A percentile compares a stretch with the other conserved stretches of the same genome.
phyloP scores from a whole-genome alignment of 2,329 filamentous ascomycete genomes.

The Colletotrichum sidae region DNA sequence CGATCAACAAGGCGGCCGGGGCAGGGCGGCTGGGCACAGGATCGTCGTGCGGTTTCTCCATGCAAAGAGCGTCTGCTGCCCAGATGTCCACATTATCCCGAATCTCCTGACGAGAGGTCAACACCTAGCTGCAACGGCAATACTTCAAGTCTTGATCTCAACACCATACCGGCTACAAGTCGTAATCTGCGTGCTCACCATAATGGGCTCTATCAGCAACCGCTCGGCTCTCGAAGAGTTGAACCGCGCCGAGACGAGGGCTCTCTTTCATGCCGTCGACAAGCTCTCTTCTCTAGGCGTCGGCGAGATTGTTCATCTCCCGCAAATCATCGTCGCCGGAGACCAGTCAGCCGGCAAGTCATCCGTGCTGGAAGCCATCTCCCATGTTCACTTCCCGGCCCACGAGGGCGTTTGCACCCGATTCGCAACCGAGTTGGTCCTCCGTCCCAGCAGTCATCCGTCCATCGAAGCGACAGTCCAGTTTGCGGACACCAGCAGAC shows the following conservation, averaged over 20 bases:
- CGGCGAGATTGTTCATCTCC: constrained; percentile 58
- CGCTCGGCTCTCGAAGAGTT: constrained; percentile 54
- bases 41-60: too few species aligned
- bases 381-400: constrained; percentile 68
- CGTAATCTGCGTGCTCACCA: too few species aligned
- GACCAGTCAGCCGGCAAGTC: constrained; percentile 72
- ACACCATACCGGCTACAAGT: too few species aligned
- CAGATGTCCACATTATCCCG: too few species aligned
- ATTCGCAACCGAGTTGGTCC: constrained; percentile 70
- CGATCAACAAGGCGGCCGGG: too few species aligned
- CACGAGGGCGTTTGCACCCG: constrained; percentile 68
- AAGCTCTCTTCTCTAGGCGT: constrained; percentile 62
- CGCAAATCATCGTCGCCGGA: constrained; percentile 69
- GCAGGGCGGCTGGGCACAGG: too few species aligned
- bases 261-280: constrained; percentile 65
- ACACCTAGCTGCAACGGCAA: too few species aligned
- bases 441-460: constrained; percentile 53
- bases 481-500: constrained; percentile 43
- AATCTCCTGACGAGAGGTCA: too few species aligned
- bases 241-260: constrained; percentile 55
- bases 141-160: too few species aligned
- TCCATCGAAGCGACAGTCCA: constrained; percentile 57
- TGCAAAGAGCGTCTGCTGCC: too few species aligned
- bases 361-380: constrained; percentile 74
- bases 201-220: constrained; percentile 49